These are phyloP conservation scores for Sarcomyxa edulis DNA, from an alignment of 768 basidiomycete species.

Conservation along the genomic window DNA sequence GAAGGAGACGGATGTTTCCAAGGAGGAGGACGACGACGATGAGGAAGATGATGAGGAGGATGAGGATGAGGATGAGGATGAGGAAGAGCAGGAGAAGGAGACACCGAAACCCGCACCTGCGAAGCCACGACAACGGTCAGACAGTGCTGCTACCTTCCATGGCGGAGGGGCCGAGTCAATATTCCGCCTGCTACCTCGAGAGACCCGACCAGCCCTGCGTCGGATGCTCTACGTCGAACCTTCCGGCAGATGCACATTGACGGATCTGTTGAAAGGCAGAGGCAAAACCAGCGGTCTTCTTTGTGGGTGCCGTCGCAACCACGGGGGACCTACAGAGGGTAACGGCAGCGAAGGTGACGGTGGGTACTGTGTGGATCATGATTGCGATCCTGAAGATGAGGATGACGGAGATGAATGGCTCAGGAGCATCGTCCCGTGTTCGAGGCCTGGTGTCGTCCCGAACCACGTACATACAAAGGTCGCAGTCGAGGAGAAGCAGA, in stretches of 20 bases:
- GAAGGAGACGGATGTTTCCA: too few relatives aligned
- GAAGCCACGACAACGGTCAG: conserved; percentile 37
- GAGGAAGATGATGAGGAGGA: too few relatives aligned
- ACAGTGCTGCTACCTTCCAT: conserved; percentile 61
- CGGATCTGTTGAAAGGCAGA: conserved; percentile 80
- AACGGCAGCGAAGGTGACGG: conserved; percentile 34
- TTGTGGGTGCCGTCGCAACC: conserved; percentile 60
- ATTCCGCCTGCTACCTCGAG: conserved; percentile 91
- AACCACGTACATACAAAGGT: conserved; percentile 74
- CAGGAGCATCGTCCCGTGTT: conserved; percentile 65
- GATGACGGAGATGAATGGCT: conserved; percentile 90
- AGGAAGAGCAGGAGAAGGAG: not conserved
- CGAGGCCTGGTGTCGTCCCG: conserved; percentile 35
- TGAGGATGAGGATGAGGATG: too few relatives aligned
- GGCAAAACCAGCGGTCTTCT: conserved; percentile 73
- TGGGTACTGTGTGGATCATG: conserved; percentile 58
- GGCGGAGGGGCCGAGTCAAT: conserved; percentile 86
- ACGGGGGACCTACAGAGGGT: conserved; percentile 24
- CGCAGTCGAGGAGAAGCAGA: conserved; percentile 63
- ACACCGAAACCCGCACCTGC: conserved; percentile 9
- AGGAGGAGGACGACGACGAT: too few relatives aligned
- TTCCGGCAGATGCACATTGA: conserved; percentile 82
- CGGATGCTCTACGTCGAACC: conserved; percentile 95
- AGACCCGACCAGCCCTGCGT: conserved; percentile 83
- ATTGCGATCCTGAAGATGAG: conserved; percentile 59